These are phyloP conservation scores for Malus hybrid DNA, from an alignment of 331 rosid genomes.

Conservation along the genomic window DNA sequence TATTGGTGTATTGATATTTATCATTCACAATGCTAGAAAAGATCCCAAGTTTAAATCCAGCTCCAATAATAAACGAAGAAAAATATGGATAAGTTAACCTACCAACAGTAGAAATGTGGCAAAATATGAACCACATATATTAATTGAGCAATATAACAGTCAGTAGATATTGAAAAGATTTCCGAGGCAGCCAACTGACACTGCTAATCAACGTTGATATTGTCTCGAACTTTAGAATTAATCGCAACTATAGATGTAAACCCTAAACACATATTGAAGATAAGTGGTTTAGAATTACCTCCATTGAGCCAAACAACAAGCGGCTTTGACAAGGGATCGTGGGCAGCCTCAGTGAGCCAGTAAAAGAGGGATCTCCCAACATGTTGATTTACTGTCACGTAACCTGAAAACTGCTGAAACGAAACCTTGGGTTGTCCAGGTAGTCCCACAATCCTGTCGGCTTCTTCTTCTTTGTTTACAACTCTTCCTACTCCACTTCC, in stretches of 20 bases:
- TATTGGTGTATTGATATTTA: too few species aligned
- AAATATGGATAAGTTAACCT: background rate
- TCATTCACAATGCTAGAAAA: too few species aligned
- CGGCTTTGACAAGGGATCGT: constrained; percentile 49
- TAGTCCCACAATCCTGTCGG: constrained; percentile 61
- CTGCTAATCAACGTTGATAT: too few species aligned
- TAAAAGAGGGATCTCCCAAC: constrained; percentile 88
- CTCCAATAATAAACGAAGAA: too few species aligned
- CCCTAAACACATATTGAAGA: too few species aligned
- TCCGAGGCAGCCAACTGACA: too few species aligned
- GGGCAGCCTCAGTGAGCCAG: constrained; percentile 88
- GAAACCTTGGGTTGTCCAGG: constrained; percentile 88
- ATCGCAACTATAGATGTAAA: too few species aligned
- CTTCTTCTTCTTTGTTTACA: constrained; percentile 32
- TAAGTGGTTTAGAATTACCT: constrained; percentile 36
- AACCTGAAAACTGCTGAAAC: constrained; percentile 84
- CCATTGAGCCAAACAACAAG: constrained; percentile 96
- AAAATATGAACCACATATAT: background rate
- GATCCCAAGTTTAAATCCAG: too few species aligned
- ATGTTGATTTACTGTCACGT: constrained; percentile 45
- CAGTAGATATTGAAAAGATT: background rate
- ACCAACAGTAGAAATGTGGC: background rate
- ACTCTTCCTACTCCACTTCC: background rate
- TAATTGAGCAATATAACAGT: background rate
- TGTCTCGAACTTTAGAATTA: too few species aligned